Conservation (phyloP, 768 basidiomycete species). For the Mycena pura region DNA sequence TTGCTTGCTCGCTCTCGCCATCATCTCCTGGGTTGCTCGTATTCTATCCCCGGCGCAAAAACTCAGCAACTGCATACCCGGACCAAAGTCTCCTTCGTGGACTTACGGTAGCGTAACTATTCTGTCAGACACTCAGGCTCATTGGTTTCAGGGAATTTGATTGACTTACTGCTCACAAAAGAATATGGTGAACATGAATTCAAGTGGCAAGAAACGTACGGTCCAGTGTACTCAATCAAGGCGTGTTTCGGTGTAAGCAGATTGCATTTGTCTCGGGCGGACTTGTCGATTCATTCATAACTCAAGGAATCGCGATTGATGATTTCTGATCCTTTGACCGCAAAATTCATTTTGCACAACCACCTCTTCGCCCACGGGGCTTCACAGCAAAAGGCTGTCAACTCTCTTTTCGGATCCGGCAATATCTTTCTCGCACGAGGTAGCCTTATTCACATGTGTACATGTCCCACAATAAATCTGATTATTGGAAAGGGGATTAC, state of each 20-base stretch:
- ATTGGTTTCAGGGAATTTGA: constrained; percentile 16
- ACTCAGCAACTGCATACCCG: too few relatives aligned
- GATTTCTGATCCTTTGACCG: constrained; percentile 12
- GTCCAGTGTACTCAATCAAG: constrained; percentile 17
- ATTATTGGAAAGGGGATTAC: not conserved
- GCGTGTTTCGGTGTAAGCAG: constrained; percentile 7
- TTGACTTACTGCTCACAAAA: constrained; percentile 16
- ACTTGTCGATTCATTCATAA: too few relatives aligned
- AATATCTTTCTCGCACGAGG: constrained; percentile 12
- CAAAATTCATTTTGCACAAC: constrained; percentile 16
- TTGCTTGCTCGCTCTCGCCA: too few relatives aligned
- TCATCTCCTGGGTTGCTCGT: too few relatives aligned
- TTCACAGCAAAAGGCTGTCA: constrained; percentile 12
- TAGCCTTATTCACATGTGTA: too few relatives aligned
- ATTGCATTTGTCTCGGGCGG: too few relatives aligned
- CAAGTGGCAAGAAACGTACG: constrained; percentile 19
- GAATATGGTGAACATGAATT: constrained; percentile 21
- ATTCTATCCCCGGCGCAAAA: too few relatives aligned
- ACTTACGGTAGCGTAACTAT: too few relatives aligned
- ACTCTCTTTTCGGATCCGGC: constrained; percentile 8
- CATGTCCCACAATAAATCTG: not conserved
- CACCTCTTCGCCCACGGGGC: not conserved
- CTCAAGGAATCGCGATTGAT: constrained; percentile 7
- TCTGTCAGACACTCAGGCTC: too few relatives aligned
- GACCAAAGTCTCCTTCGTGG: too few relatives aligned